These are phyloP conservation scores for Gossypium herbaceum DNA, from an alignment of 345 rosid genomes.

Conservation along the genomic window DNA sequence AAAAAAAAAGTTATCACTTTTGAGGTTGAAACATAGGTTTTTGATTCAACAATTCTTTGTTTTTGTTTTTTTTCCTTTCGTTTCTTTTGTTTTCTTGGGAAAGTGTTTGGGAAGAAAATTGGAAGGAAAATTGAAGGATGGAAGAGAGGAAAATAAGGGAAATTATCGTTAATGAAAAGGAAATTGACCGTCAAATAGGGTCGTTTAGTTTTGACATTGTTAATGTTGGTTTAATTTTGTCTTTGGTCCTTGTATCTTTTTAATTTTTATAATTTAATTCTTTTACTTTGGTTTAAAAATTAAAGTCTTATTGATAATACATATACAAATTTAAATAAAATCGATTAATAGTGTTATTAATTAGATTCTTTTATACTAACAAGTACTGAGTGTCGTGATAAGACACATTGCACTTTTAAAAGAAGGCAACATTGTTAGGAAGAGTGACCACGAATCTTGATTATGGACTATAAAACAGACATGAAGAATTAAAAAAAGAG, in stretches of 20 bases:
- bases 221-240: too few species aligned
- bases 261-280: too few species aligned
- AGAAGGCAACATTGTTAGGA: accelerated
- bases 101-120: background rate
- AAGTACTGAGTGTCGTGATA: too few species aligned
- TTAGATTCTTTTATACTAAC: too few species aligned
- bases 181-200: slow-evolving; percentile 34
- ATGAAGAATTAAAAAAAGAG: accelerated
- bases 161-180: background rate
- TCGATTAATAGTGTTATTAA: too few species aligned
- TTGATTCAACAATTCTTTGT: background rate
- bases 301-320: too few species aligned
- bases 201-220: background rate
- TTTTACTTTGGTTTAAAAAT: too few species aligned
- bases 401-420: accelerated
- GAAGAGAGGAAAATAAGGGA: slow-evolving; percentile 42
- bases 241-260: too few species aligned
- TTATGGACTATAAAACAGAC: too few species aligned
- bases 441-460: accelerated
- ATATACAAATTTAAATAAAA: too few species aligned
- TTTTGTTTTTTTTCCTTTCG: background rate
- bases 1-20: background rate
- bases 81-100: background rate
- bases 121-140: slow-evolving; percentile 14
- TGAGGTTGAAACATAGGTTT: background rate